Percentiles rank a stretch among this genome's conserved stretches.
phyloP scores from a whole-genome alignment of 225 moss, liverwort and hornwort genomes.

The Bryoerythrophyllum caledonicum region DNA sequence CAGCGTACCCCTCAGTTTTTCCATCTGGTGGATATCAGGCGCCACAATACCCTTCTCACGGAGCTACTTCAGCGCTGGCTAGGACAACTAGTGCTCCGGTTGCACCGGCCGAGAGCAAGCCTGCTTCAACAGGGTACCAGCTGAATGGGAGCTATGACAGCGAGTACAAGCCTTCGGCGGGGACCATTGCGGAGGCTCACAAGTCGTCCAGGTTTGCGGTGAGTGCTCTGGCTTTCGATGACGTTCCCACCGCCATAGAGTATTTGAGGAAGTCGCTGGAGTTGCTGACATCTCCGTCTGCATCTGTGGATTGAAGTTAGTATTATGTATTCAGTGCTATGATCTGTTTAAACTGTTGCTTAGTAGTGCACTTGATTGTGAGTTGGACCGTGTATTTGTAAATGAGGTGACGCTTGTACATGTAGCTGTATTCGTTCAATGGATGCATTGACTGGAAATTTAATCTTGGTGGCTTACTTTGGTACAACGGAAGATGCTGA shows the following conservation, averaged over 20 bases:
- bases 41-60: conserved; percentile 37
- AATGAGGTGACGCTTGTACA: background rate
- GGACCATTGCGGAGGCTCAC: conserved; percentile 87
- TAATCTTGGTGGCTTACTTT: background rate
- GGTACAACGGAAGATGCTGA: background rate
- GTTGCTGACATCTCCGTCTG: conserved; percentile 78
- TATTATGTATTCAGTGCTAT: background rate
- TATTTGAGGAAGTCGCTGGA: conserved; percentile 88
- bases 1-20: conserved; percentile 44
- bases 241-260: conserved; percentile 84
- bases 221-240: conserved; percentile 96
- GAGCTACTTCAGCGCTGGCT: conserved; percentile 30
- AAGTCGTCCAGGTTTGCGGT: conserved; percentile 98
- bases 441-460: background rate
- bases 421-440: conserved; percentile 4
- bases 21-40: conserved; percentile 44
- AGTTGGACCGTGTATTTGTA: background rate
- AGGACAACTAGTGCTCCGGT: conserved; percentile 60
- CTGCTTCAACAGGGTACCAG: conserved; percentile 37
- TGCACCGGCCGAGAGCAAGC: conserved; percentile 25
- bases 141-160: conserved; percentile 63
- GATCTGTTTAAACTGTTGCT: background rate
- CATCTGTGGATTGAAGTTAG: conserved; percentile 8
- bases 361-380: background rate
- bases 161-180: conserved; percentile 78